Evolutionary conservation across 208 protist genomes (phyloP).

Genomic region (Trypanosoma vivax): DNA sequence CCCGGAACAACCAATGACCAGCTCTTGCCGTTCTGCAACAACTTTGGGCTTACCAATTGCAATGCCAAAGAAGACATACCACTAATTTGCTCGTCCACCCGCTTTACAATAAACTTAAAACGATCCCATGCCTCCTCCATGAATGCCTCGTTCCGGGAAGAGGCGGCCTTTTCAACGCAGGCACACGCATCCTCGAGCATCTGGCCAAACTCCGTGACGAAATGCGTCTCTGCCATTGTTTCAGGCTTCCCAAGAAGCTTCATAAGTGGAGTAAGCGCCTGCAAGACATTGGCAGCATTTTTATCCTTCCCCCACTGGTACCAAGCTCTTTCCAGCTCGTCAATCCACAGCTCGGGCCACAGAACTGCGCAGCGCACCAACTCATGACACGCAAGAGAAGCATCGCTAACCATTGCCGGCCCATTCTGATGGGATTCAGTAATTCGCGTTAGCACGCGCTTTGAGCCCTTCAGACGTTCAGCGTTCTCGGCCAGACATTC

Average conservation of each 20-base stretch:
- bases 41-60: slow-evolving; percentile 89
- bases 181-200: slow-evolving; percentile 51
- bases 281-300: slow-evolving; percentile 90
- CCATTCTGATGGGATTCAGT: slow-evolving; percentile 81
- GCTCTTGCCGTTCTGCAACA: slow-evolving; percentile 86
- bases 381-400: slow-evolving; percentile 94
- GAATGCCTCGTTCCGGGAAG: slow-evolving; percentile 66
- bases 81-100: slow-evolving; percentile 94
- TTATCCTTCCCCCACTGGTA: slow-evolving; percentile 94
- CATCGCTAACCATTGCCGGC: slow-evolving; percentile 90
- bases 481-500: slow-evolving; percentile 29
- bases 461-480: slow-evolving; percentile 59
- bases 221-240: slow-evolving; percentile 95
- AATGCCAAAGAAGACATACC: slow-evolving; percentile 94
- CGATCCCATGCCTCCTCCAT: slow-evolving; percentile 95
- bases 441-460: slow-evolving; percentile 74
- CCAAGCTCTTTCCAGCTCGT: slow-evolving; percentile 95
- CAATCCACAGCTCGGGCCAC: slow-evolving; percentile 94
- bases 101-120: slow-evolving; percentile 94
- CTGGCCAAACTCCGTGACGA: slow-evolving; percentile 81
- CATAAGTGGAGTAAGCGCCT: slow-evolving; percentile 92
- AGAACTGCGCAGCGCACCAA: slow-evolving; percentile 98
- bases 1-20: slow-evolving; percentile 97
- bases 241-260: slow-evolving; percentile 86
- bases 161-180: slow-evolving; percentile 79